Base-by-base conservation (phyloP, 202 grass and related monocot species). In the Bolboschoenoplectus hybrid region DNA sequence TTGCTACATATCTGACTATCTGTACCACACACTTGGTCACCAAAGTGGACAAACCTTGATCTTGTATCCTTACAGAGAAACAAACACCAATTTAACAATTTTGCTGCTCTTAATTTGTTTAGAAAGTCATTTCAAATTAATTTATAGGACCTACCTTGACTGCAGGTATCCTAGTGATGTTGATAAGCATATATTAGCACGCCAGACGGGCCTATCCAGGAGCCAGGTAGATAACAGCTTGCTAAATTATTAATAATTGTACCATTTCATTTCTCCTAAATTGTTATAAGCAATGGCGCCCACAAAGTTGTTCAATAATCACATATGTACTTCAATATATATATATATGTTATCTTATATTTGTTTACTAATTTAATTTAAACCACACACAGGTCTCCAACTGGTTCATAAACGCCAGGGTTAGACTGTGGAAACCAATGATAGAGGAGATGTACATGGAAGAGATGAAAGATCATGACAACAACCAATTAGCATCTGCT, bases 321-420 rank as follows among this genome's bases (percentile, higher is more conserved):
- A 74, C 2, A 1, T 35, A 34, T 82, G 75, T 80, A 14, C 58
- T 35, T 68, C 64, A 26, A 26, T 26, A 26, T 26, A 26, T 26
- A 81, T 44, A 13, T 35, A 86, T 82, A 81, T 88, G 19, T 61
- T 53, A 67, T 75, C 9, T 70, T 10, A 72, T 60, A 74, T 76
- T 82, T 88, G 78, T 11, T 74, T 85, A 80, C 4, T 36, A 14
- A 58, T 13, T 61, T 19, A 19, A 61, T 19, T 61, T 0, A n/a
- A 61, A 6, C 19, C 0, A 16, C 26, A 1, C 43, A 85, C 88
- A 97, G 95, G 95, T 97, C 26, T 93, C 91, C 57, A 97, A 97
- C 82, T 97, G 95, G 95, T 97, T 97, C 91, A 97, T 97, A 92
- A 97, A 97, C 52, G 95, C 95, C 49, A 85, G 95, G 63, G 95